Conservation (phyloP, 148 eudicot species). For the Camellia sinensis region DNA sequence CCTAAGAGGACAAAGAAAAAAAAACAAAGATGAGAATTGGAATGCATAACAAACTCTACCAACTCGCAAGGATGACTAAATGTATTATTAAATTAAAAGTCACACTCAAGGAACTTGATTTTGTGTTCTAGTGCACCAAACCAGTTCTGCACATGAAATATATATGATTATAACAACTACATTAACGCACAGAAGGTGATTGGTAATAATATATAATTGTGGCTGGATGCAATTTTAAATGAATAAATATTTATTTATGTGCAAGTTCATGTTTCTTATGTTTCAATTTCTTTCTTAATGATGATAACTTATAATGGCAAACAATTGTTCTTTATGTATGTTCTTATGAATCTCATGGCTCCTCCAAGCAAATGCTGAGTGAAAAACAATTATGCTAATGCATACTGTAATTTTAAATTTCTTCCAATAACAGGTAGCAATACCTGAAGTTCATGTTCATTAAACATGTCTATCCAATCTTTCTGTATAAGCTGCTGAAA, state of each 20-base stretch:
- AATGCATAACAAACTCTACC: no score
- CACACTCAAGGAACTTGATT: no score
- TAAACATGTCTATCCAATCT: slow-evolving; percentile 98
- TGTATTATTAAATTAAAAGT: no score
- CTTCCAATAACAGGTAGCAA: not conserved
- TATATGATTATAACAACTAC: no score
- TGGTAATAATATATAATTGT: not conserved
- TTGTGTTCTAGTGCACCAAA: no score
- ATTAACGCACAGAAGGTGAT: not conserved
- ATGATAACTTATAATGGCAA: not conserved
- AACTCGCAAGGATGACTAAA: no score
- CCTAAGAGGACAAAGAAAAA: not conserved
- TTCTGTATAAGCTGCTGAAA: slow-evolving; percentile 88
- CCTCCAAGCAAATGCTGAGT: not conserved
- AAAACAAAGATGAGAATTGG: no score
- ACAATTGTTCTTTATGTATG: not conserved
- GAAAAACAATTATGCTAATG: not conserved
- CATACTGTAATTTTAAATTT: not conserved
- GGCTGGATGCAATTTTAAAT: not conserved
- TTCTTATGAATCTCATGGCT: not conserved
- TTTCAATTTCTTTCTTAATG: not conserved
- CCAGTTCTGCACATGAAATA: no score
- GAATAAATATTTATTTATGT: not conserved
- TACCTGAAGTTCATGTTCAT: slow-evolving; percentile 99
- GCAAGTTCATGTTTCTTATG: not conserved